Percentiles rank a stretch among this genome's conserved stretches.
phyloP scores from a whole-genome alignment of 2,329 filamentous ascomycete species.

The Juglanconis oblonga region DNA sequence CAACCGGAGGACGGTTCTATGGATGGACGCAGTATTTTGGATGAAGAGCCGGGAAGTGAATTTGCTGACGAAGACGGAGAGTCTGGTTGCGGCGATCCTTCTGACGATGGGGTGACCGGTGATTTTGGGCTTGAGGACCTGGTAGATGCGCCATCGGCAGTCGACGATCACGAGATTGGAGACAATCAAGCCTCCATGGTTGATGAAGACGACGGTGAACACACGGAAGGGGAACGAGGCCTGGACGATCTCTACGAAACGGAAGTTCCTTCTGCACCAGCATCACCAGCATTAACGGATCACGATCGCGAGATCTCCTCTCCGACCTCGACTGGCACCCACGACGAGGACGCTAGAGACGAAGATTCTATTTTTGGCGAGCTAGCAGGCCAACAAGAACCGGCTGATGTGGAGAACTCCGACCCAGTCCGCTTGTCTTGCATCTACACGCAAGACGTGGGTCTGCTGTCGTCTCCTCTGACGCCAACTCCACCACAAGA shows the following conservation, averaged over 20 bases:
- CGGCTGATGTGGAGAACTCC: neutral
- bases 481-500: conserved; percentile 4
- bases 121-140: neutral
- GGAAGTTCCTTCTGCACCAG: neutral
- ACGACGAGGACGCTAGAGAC: neutral
- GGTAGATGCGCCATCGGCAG: neutral
- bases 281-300: conserved; percentile 10
- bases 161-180: neutral
- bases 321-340: neutral
- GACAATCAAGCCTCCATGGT: neutral
- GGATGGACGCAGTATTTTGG: neutral
- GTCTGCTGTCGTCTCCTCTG: neutral
- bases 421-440: conserved; percentile 6
- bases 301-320: neutral
- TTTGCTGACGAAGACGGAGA: neutral
- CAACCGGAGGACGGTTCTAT: neutral
- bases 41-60: neutral
- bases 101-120: neutral
- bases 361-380: neutral
- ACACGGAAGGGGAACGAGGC: neutral
- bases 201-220: neutral
- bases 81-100: neutral
- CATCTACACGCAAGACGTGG: conserved; percentile 2
- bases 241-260: conserved; percentile 1
- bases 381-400: neutral